Conservation (phyloP, 768 basidiomycete species). For the Russula vinacea region DNA sequence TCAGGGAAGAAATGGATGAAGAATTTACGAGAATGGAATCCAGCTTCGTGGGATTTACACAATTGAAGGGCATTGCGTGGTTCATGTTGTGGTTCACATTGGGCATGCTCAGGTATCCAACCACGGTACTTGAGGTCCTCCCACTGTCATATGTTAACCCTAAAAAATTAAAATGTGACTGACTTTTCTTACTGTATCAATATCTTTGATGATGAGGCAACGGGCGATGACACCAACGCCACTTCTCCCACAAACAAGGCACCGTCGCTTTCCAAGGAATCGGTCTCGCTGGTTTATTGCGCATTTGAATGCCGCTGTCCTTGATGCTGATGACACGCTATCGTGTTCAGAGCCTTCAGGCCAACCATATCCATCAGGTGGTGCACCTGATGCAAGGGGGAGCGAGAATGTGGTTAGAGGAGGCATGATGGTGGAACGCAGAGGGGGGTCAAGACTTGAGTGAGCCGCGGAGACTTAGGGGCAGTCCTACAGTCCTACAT, state of each 20-base stretch:
- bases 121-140: not conserved
- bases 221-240: too few relatives aligned
- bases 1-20: constrained; percentile 35
- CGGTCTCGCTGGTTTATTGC: not conserved
- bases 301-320: not conserved
- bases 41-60: not conserved
- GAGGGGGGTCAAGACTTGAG: too few relatives aligned
- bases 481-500: too few relatives aligned
- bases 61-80: not conserved
- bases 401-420: not conserved
- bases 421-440: not conserved
- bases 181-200: too few relatives aligned
- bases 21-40: constrained; percentile 20
- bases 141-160: not conserved
- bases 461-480: not conserved
- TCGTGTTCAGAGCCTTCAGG: not conserved
- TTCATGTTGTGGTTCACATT: not conserved
- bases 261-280: constrained; percentile 1
- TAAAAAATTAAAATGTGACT: too few relatives aligned
- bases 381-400: not conserved
- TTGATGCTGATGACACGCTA: not conserved
- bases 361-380: constrained; percentile 1
- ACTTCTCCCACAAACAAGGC: constrained; percentile 17
- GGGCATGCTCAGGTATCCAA: not conserved
- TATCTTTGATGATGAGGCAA: too few relatives aligned